phyloP scores from a whole-genome alignment of 2,329 filamentous ascomycete species.

The Penicillium sp. region DNA sequence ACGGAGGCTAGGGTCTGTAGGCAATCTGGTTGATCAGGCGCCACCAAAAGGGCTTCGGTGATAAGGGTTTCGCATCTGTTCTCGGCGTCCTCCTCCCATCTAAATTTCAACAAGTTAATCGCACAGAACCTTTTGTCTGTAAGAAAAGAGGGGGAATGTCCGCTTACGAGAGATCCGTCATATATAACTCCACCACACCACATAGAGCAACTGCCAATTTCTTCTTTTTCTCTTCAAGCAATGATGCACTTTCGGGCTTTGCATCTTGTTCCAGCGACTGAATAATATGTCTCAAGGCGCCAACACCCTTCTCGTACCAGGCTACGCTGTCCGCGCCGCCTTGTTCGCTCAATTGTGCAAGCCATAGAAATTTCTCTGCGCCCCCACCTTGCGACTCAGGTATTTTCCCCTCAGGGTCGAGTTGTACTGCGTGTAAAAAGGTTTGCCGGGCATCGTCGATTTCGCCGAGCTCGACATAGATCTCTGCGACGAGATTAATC shows the following conservation, averaged over 20 bases:
- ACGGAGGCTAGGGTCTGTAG: constrained; percentile 94
- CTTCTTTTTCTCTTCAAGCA: constrained; percentile 66
- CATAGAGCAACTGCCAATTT: constrained; percentile 91
- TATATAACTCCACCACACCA: constrained; percentile 93
- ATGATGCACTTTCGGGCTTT: constrained; percentile 32
- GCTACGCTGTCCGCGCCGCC: constrained; percentile 57
- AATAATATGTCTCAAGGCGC: constrained; percentile 68
- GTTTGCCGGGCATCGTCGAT: constrained; percentile 67
- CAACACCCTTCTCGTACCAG: constrained; percentile 63
- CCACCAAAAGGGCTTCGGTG: constrained; percentile 83
- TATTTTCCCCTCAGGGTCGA: constrained; percentile 71
- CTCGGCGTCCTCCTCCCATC: constrained; percentile 84
- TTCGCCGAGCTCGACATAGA: constrained; percentile 78
- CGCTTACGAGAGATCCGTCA: constrained; percentile 86
- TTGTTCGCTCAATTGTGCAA: constrained; percentile 78
- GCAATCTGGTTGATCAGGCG: constrained; percentile 78
- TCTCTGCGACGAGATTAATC: constrained; percentile 73
- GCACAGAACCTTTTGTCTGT: constrained; percentile 41
- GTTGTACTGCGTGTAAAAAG: constrained; percentile 67
- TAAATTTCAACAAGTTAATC: constrained; percentile 19
- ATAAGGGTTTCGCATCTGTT: constrained; percentile 79
- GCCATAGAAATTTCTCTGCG: constrained; percentile 89
- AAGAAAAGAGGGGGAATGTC: constrained; percentile 65
- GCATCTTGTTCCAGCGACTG: constrained; percentile 55
- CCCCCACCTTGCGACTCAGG: constrained; percentile 73